Base-by-base conservation (phyloP, 2,329 filamentous ascomycete species). In the Tolypocladium endophyticum region DNA sequence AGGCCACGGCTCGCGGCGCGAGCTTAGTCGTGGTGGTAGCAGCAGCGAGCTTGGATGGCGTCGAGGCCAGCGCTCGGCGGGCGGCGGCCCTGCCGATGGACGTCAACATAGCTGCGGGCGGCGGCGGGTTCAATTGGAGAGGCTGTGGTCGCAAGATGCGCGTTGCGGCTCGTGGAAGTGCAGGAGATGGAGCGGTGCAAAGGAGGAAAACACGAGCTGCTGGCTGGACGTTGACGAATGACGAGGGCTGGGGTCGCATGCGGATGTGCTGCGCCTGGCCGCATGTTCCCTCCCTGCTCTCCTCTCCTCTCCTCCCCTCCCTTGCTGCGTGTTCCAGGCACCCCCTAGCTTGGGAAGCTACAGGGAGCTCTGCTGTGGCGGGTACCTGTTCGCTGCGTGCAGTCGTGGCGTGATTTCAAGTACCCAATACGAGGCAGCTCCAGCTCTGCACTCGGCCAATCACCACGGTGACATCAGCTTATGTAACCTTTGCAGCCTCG, bases 1-100 rank as follows among this genome's bases (percentile, higher is more conserved):
- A 16, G 9, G 30, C 30, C 50, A 53, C 50, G 50, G 30, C 11
- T n/a, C 60, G 65, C 45, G 64, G 61, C 57, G 62, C 58, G 43
- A 69, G 47, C 57, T 62, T 65, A 30, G 30, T 62, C 63, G 63
- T 45, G 68, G 56, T 50, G 8, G 36, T 33, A 25, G 53, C 25
- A 25, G 53, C 61, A 58, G 63, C 61, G 61, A 65, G 64, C 63
- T 64, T 63, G 66, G 63, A 60, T n/a, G 67, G 60, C 52, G 64
- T 58, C 47, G 64, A 57, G 58, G 64, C 61, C 55, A 69, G 64
- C 58, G 69, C 65, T 64, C 74, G 75, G 67, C 70, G 71, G 61
- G 71, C 68, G 58, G 73, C 73, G 58, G 69, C 71, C 63, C 76
- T 72, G 63, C 73, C 72, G 63, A 79, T 67, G 36, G 72, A 70